Base-by-base conservation (phyloP, 768 basidiomycete species). In the Sporobolomyces roseus region DNA sequence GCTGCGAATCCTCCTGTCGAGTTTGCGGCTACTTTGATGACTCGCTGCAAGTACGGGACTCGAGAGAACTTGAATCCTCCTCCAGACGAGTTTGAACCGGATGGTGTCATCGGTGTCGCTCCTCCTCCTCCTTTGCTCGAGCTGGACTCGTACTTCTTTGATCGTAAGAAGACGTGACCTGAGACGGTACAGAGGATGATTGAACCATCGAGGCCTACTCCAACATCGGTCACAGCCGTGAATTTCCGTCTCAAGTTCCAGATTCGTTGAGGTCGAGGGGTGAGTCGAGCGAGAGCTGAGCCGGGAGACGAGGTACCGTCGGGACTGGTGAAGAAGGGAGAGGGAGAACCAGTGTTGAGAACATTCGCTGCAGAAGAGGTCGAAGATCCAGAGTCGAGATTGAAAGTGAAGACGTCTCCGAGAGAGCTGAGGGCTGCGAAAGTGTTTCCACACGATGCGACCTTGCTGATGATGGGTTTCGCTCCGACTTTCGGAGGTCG, bases 121-220 rank as follows among this genome's bases (percentile, higher is more conserved):
- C 45, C 45, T 14, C 38, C 38, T 41, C 12, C 10, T 19, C 35
- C 10, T 36, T 61, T 61, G 36, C 64, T 51, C 43, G 60, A 49
- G 23, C 50, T 43, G 45, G 75, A 66, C 75, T 81, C 81, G 38
- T 68, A 74, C 64, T 77, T 85, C 32, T 91, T 84, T 25, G 86
- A 83, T 29, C 93, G 88, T 29, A 93, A 83, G 76, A 88, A 97
- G 36, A 94, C 93, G 74, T 97, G 93, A 0, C 94, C 94, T 6
- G 94, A 93, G 70, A 89, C 86, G 2, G 94, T 98, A 79, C 91
- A 96, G 52, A 98, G 83, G 76, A 96, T 87, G 75, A 96, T 84
- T 21, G 88, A 85, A 6, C 93, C 91, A 71, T 96, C 92, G 1
- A 86, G 81, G 25, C 91, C 91, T 19, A 97, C 81, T 0, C 91